phyloP scores from a whole-genome alignment of 371 early-diverging fungal genomes.

The Rhizomucor miehei region DNA sequence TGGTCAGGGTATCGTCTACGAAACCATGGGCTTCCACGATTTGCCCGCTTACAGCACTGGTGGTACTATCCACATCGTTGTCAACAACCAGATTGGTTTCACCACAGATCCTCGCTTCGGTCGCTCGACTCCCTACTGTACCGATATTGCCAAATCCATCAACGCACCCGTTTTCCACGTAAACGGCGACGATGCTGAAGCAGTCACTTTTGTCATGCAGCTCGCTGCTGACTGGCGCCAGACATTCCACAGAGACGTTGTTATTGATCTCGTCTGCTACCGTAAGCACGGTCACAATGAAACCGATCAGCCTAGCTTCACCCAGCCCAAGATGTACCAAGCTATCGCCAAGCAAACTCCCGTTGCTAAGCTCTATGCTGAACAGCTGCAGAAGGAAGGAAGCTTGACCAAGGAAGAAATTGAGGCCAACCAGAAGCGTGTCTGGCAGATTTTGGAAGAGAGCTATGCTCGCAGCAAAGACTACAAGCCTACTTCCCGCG shows the following conservation, averaged over 20 bases:
- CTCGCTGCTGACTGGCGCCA: conserved; percentile 96
- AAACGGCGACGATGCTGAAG: conserved; percentile 96
- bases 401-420: conserved; percentile 82
- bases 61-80: conserved; percentile 95
- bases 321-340: conserved; percentile 97
- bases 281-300: conserved; percentile 98
- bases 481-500: conserved; percentile 84
- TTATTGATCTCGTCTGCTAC: conserved; percentile 96
- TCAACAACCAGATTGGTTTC: conserved; percentile 99
- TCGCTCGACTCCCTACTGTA: conserved; percentile 95
- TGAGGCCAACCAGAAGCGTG: conserved; percentile 82
- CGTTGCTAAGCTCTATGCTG: conserved; percentile 79
- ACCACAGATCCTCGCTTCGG: conserved; percentile 95
- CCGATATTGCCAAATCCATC: conserved; percentile 96
- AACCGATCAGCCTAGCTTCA: conserved; percentile 97
- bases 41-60: conserved; percentile 94
- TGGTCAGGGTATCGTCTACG: conserved; percentile 96
- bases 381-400: conserved; percentile 80
- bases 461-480: conserved; percentile 85
- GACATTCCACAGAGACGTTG: conserved; percentile 93
- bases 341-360: conserved; percentile 83
- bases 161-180: conserved; percentile 97
- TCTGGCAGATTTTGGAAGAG: conserved; percentile 91
- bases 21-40: conserved; percentile 94
- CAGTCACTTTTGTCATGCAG: conserved; percentile 91